Evolutionary conservation across 345 rosid genomes (phyloP).

Genomic region (Populus euphratica): DNA sequence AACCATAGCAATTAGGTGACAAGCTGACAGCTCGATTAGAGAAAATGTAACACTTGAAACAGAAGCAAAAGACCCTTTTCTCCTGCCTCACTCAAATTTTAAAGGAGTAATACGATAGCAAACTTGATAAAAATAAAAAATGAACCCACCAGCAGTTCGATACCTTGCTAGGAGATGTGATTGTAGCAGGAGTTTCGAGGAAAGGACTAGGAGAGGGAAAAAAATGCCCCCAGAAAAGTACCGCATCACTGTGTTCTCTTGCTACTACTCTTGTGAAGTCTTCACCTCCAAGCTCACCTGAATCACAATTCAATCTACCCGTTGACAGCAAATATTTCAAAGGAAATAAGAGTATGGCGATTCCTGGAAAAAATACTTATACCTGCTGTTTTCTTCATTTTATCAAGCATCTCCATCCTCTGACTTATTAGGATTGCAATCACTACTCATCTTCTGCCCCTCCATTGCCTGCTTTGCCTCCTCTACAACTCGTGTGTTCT

Average conservation of each 20-base stretch:
- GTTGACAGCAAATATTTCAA: conserved; percentile 27
- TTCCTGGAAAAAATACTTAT: conserved; percentile 53
- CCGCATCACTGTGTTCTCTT: conserved; percentile 36
- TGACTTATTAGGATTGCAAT: conserved; percentile 52
- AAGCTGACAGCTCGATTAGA: conserved; percentile 22
- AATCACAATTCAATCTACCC: conserved; percentile 4
- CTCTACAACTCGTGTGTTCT: conserved; percentile 28
- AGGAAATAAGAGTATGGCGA: conserved; percentile 44
- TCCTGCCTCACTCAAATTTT: conserved; percentile 44
- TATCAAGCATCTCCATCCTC: conserved; percentile 56
- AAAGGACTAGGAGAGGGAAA: conserved; percentile 16
- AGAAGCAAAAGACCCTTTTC: conserved; percentile 51
- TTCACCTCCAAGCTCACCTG: conserved; percentile 46
- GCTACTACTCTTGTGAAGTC: conserved; percentile 40
- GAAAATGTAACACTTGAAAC: conserved; percentile 36
- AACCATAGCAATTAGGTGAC: conserved; percentile 33
- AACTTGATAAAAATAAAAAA: conserved; percentile 7
- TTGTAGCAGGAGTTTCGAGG: conserved; percentile 11
- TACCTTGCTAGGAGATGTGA: conserved; percentile 26
- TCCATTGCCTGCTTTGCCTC: conserved; percentile 22
- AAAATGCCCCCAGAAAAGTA: conserved; percentile 74
- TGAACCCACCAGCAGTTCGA: conserved; percentile 2
- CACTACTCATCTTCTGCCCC: conserved; percentile 44
- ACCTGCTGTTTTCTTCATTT: conserved; percentile 56
- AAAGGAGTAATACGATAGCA: conserved; percentile 7